These are phyloP conservation scores for Coniochaeta sp. DNA, from an alignment of 2,329 filamentous ascomycete genomes.

Conservation along the genomic window DNA sequence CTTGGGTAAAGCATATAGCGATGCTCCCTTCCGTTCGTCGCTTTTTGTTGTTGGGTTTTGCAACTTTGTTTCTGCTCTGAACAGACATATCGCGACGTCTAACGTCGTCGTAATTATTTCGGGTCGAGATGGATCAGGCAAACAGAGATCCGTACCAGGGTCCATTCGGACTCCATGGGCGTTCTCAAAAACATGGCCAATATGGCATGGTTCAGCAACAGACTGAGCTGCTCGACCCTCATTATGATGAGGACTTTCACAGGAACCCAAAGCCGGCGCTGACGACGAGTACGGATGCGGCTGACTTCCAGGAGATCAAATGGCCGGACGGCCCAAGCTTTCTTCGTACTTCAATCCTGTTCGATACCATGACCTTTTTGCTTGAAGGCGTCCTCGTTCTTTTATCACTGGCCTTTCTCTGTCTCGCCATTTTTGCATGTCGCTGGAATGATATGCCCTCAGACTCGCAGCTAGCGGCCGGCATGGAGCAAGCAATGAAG, in stretches of 20 bases:
- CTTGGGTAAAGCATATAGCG: not conserved
- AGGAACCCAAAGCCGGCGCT: not conserved
- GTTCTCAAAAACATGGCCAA: not conserved
- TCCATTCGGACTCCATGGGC: not conserved
- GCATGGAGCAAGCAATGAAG: conserved; percentile 1
- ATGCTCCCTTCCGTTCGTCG: not conserved
- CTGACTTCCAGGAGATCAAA: not conserved
- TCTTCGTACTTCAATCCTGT: not conserved
- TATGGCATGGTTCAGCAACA: not conserved
- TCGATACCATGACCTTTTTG: not conserved
- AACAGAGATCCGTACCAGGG: not conserved
- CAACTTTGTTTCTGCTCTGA: not conserved
- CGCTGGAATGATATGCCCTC: not conserved
- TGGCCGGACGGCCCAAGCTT: conserved; percentile 1
- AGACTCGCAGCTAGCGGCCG: not conserved
- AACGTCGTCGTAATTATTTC: not conserved
- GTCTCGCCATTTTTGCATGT: not conserved
- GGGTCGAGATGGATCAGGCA: not conserved
- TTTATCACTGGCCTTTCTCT: not conserved
- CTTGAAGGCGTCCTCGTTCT: not conserved
- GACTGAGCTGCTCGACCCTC: not conserved
- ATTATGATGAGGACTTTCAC: not conserved
- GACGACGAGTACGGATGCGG: not conserved
- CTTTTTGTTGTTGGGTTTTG: not conserved
- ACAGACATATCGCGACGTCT: not conserved